A percentile compares a stretch with the other conserved stretches of the same genome.
phyloP scores from a whole-genome alignment of 371 early-diverging fungal species.

The Gilbertella persicaria region DNA sequence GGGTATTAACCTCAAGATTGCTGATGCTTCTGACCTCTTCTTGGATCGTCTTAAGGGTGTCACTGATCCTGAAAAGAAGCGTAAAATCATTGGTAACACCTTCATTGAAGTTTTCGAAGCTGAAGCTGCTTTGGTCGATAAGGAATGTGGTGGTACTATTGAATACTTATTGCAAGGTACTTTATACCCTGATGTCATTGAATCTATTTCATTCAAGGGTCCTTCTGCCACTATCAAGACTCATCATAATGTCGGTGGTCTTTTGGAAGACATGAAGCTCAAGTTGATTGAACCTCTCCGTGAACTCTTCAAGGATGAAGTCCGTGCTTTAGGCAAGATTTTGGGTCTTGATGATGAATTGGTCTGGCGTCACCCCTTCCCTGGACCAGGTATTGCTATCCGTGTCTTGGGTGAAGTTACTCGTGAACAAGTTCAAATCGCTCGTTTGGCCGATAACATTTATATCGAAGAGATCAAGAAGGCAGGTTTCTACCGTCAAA shows the following conservation, averaged over 20 bases:
- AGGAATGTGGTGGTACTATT: slow-evolving; percentile 71
- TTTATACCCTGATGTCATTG: slow-evolving; percentile 98
- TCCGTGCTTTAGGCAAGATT: slow-evolving; percentile 87
- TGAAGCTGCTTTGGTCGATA: slow-evolving; percentile 88
- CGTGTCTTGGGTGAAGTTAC: slow-evolving; percentile 96
- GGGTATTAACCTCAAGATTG: slow-evolving; percentile 94
- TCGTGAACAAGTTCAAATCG: slow-evolving; percentile 89
- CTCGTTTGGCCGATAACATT: slow-evolving; percentile 92
- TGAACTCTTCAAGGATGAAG: slow-evolving; percentile 98
- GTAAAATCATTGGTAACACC: slow-evolving; percentile 98
- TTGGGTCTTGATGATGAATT: slow-evolving; percentile 92
- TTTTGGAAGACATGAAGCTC: slow-evolving; percentile 94
- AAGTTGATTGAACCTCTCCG: slow-evolving; percentile 97
- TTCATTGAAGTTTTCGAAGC: slow-evolving; percentile 97
- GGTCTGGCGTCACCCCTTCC: slow-evolving; percentile 99
- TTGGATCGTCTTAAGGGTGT: slow-evolving; percentile 86
- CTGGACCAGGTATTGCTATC: slow-evolving; percentile 98
- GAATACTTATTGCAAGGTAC: slow-evolving; percentile 97
- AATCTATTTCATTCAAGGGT: slow-evolving; percentile 98
- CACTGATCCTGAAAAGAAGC: slow-evolving; percentile 95
- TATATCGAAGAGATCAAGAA: slow-evolving; percentile 98
- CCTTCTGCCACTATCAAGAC: slow-evolving; percentile 98
- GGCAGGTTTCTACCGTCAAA: slow-evolving; percentile 93
- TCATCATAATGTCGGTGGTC: slow-evolving; percentile 98
- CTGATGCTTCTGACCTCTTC: slow-evolving; percentile 89